Base-by-base conservation (phyloP, 148 eudicot genomes). In the Tetragonia tetragonoides region DNA sequence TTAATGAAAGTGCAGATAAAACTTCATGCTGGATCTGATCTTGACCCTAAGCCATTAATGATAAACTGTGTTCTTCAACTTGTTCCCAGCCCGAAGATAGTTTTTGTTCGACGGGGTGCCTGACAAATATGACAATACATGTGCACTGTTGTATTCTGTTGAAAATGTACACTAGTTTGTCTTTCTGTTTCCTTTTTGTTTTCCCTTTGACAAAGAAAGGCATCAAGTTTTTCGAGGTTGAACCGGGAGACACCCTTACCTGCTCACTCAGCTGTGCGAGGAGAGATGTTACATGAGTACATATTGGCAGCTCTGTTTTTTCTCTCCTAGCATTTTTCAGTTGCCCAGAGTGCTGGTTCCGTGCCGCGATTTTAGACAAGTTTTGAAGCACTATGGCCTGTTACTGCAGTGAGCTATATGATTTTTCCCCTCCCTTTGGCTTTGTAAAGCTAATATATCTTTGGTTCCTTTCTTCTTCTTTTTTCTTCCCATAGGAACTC, bases 41-140 rank as follows among this genome's bases (percentile, higher is more conserved):
- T 62, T 8, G 75, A 83, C 66, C 84, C 82, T 37, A 83, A 59
- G 77, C 85, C 82, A 2, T 60, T 18, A 66, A 72, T 82, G 83
- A 72, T 70, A 75, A 87, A 83, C 75, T 80, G 79, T 51, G 82
- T 80, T 67, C 90, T 79, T 80, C 86, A 84, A 82, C 90, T 85
- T 59, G 77, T 79, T 73, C 88, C 88, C 12, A 78, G 81, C 75
- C 88, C 85, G 21, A 82, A 88, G 73, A 86, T 88, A 68, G 57
- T 75, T 66, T 86, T 88, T 66, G 79, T 80, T 65, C 77, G 70
- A 51, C 85, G 90, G 79, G 40, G 69, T 62, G 72, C 77, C 61
- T 82, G 77, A 75, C 34, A 28, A 28, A 28, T 28, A 28, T 28
- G 34, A 28, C 38, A 49, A 15, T 77, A 57, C 68, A n/a, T 17